Base-by-base conservation (phyloP, 768 basidiomycete species). In the Cystobasidium tubakii region DNA sequence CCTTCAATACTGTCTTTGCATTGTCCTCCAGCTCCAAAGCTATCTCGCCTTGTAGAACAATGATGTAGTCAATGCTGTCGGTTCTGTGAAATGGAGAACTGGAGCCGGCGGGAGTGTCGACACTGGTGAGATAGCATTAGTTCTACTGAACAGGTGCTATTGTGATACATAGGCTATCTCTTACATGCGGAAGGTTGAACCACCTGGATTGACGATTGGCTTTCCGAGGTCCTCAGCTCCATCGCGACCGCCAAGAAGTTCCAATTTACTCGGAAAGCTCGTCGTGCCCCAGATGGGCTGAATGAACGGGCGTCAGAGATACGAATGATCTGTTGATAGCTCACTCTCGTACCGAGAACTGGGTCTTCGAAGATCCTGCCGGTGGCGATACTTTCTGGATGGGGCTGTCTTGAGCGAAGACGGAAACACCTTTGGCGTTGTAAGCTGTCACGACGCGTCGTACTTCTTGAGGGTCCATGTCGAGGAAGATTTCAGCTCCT, bases 121-220 rank as follows among this genome's bases (percentile, higher is more conserved):
- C 57, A 17, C 57, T 60, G 27, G 13, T 29, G 53, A 10, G 21
- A 29, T 29, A 6, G 21, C 7, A 54, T n/a, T n/a, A 54, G 4
- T n/a, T 7, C 6, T 15, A 15, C 6, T 6, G 39, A 39, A 39
- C 39, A 39, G 39, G 39, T 15, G 7, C 15, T 6, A 39, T 39
- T 39, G 7, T 15, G 39, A 39, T 39, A 39, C 7, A 39, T 15
- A 15, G 39, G 15, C 15, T 6, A 6, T 50, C 10, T 17, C 27
- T 29, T 60, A 60, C 57, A 60, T 29, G 25, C 57, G 25, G 21
- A 60, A 60, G 4, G 57, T 60, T 34, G 57, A 60, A 21, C 57
- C 57, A 29, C 57, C 57, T 34, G 57, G 57, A 60, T 60, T 60
- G 6, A 60, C 57, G 33, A 60, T 60, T 29, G 57, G 57, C 29